Evolutionary conservation across 2,329 filamentous ascomycete species (phyloP), one percentile per base, ranked within the genome.

Genomic region (Penicillium sp.): DNA sequence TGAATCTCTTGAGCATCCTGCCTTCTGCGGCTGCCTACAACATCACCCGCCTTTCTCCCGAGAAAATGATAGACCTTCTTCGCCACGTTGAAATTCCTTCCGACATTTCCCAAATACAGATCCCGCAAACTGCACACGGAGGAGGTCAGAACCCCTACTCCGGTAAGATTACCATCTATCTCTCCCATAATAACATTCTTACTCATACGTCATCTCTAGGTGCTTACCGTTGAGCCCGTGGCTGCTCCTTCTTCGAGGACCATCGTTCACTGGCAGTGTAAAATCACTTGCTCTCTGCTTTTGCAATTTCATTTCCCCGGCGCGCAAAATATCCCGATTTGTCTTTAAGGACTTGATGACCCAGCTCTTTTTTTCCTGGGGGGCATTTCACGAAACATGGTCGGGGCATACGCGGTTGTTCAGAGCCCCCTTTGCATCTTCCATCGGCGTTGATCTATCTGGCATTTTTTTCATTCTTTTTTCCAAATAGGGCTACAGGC

Each of bases 1-100:
- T 82, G 37, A 81, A 82, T 64, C 74, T 86, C 31, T 79, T 95
- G 12, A 86, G 87, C 64, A 87, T 93, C 60, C 87, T 95, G 13
- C 92, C 92, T 0, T 81, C 85, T 0, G 84, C 89, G 1, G 84
- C 89, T 25, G 81, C 85, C 8, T 97, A 95, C 74, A 85, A 87
- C 53, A 84, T 85, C 21, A 84, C 85, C 40, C 83, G 86, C 12
- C 88, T 96, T 67, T 89, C 84, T 62, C 78, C 91, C 0, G 80
- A 86, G 35, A 86, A 84, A 58, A 81, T 97, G 77, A 88, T 94
- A 7, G 83, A 85, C 33, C 79, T 97, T 41, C 79, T 99, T 23
- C 84, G 86, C 33, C 82, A 86, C 54, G 85, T 88, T 7, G 79
- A 84, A 25, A 80, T 94, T 10, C 89, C 89, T 0, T 83, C 85